These are phyloP conservation scores for Zoysia matrella DNA, from an alignment of 202 grass and related monocot species.

Conservation along the genomic window DNA sequence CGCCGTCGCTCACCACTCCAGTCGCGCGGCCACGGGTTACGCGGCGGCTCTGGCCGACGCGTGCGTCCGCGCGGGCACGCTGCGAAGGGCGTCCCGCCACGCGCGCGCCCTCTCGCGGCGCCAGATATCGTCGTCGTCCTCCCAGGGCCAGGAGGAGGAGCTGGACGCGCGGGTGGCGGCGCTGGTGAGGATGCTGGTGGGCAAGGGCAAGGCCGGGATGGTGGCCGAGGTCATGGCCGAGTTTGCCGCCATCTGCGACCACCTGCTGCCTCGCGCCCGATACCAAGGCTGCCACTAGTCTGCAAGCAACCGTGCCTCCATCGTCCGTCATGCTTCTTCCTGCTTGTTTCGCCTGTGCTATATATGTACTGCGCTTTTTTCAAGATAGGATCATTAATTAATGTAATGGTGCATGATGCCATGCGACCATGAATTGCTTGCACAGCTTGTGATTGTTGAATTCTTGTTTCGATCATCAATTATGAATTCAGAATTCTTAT, in stretches of 20 bases:
- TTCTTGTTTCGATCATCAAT: not conserved
- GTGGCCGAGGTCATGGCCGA: constrained; percentile 46
- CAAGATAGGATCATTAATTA: not conserved
- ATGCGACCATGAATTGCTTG: not conserved
- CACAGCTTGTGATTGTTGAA: not conserved
- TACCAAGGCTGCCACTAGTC: not conserved
- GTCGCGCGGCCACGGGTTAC: constrained; percentile 53
- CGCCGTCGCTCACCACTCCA: not conserved
- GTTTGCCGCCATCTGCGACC: constrained; percentile 53
- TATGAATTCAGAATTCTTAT: not conserved
- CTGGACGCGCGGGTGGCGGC: constrained; percentile 40
- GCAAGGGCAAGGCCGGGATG: constrained; percentile 41
- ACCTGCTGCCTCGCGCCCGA: constrained; percentile 12
- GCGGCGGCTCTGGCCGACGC: constrained; percentile 56
- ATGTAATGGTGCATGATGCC: too few relatives aligned
- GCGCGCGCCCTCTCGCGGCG: constrained; percentile 24
- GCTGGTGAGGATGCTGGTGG: constrained; percentile 49
- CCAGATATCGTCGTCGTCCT: too few relatives aligned
- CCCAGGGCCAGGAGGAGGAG: too few relatives aligned
- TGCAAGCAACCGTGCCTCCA: not conserved
- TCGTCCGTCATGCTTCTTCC: too few relatives aligned
- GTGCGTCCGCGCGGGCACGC: constrained; percentile 41
- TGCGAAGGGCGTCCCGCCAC: constrained; percentile 28
- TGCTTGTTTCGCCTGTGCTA: not conserved
- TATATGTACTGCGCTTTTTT: not conserved